Base-by-base conservation (phyloP, 2,329 filamentous ascomycete species). In the Hypoxylon sp. region DNA sequence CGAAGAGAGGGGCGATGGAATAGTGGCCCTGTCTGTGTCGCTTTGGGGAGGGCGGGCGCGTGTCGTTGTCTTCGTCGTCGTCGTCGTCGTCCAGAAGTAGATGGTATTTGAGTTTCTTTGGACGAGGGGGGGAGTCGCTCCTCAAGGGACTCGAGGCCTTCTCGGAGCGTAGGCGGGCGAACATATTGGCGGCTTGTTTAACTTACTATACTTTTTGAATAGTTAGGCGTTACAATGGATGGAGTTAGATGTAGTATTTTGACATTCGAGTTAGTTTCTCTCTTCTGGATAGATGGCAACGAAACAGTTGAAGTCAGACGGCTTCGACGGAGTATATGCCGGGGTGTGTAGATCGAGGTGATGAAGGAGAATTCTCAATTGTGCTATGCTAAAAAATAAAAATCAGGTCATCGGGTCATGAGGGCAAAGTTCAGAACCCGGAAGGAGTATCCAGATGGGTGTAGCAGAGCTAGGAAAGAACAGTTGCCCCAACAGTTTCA, bases 1-100 rank as follows among this genome's bases (percentile, higher is more conserved):
- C 63, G 26, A 75, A 72, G 22, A 72, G 42, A 18, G 70, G 54
- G 3, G 58, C 58, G 22, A 70, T 45, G 9, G 68, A 69, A 54
- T 71, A 61, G 45, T 61, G 48, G 4, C 51, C 28, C 20, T 58
- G 66, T 42, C 52, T 70, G 22, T 55, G 53, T 33, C 40, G 62
- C 42, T 74, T 71, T 1, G 59, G 64, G 3, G 67, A 38, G 1
- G 54, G 67, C 3, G 63, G 62, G 18, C 24, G 59, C 2, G 45
- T 50, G 5, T 63, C 57, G 8, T 66, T 56, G 16, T 65, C 57
- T 12, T 70, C 64, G 11, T 44, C 69, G 65, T 33, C 58, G 16
- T 40, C 61, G 7, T 61, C 58, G 3, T 61, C 51, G 24, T 48
- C 44, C 2, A 33, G 14, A 2, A 46, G n/a, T 16, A 72, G 61